Conservation (phyloP, 148 eudicot genomes). For the Drosera capensis region DNA sequence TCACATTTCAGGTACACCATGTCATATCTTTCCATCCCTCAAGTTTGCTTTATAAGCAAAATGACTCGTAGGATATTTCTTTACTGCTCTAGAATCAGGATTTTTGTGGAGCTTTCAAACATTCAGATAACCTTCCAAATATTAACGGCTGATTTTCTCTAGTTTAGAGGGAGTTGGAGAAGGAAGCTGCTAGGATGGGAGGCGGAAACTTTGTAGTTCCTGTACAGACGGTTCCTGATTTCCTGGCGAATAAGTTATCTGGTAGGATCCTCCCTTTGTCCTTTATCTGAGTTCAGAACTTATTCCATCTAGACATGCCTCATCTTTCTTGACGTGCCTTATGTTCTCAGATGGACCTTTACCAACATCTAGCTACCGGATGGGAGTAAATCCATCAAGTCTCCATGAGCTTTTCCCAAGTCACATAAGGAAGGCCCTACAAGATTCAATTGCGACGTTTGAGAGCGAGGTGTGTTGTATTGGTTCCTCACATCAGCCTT, state of each 20-base stretch:
- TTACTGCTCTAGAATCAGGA: not conserved
- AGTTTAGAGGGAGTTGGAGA: conserved; percentile 58
- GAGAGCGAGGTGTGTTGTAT: conserved; percentile 51
- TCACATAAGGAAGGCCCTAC: conserved; percentile 70
- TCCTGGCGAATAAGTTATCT: conserved; percentile 57
- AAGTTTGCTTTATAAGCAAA: not conserved
- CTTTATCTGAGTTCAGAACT: not conserved
- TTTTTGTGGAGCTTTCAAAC: not conserved
- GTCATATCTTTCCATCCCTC: not conserved
- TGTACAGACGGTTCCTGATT: conserved; percentile 73
- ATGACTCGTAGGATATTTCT: not conserved
- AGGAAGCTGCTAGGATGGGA: conserved; percentile 78
- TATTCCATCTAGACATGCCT: not conserved
- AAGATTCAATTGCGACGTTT: conserved; percentile 58
- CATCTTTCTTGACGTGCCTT: conserved; percentile 2
- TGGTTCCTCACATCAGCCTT: not conserved
- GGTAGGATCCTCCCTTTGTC: conserved; percentile 24
- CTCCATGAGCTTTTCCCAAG: conserved; percentile 71
- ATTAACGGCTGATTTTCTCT: not conserved
- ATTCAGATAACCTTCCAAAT: not conserved
- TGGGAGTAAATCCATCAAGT: conserved; percentile 72
- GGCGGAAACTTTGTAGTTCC: conserved; percentile 95
- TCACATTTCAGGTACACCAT: conserved; percentile 94
- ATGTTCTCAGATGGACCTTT: conserved; percentile 33
- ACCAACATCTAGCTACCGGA: conserved; percentile 82